phyloP scores from a whole-genome alignment of 805 yeast species.

The Helenozyma rhizophorensis region DNA sequence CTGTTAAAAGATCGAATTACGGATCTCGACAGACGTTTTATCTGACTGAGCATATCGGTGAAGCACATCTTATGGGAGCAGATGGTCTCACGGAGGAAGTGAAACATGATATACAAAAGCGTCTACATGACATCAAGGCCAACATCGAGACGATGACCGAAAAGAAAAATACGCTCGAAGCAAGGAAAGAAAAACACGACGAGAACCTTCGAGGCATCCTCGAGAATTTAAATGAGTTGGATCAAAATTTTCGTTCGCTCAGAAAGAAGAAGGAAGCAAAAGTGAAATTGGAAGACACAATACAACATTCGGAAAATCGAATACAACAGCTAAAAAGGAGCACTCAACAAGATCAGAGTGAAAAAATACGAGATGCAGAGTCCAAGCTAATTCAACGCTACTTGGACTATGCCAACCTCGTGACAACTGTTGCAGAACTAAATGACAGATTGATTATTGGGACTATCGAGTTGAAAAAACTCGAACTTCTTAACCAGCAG shows the following conservation, averaged over 20 bases:
- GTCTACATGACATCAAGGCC: conserved; percentile 12
- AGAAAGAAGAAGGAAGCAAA: conserved; percentile 24
- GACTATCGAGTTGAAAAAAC: conserved; percentile 8
- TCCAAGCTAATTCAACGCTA: conserved; percentile 19
- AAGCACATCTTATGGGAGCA: conserved; percentile 27
- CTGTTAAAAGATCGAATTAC: conserved; percentile 54
- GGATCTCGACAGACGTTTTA: conserved; percentile 54
- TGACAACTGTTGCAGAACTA: conserved; percentile 18
- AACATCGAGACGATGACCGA: conserved; percentile 12
- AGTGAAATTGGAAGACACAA: conserved; percentile 24
- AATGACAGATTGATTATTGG: conserved; percentile 5
- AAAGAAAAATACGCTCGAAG: conserved; percentile 3
- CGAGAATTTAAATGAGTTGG: conserved; percentile 9
- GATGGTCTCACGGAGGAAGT: conserved; percentile 27
- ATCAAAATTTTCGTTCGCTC: conserved; percentile 20
- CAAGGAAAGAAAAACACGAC: conserved; percentile 1
- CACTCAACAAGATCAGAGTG: conserved; percentile 38
- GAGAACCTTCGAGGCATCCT: conserved; percentile 5
- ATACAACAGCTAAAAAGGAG: conserved; percentile 10
- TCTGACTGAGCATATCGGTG: conserved; percentile 32
- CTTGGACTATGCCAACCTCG: conserved; percentile 13
- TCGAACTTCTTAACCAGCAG: conserved; percentile 10
- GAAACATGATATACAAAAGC: conserved; percentile 15
- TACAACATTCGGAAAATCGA: conserved; percentile 7
- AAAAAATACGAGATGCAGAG: conserved; percentile 33